phyloP scores from a whole-genome alignment of 257 asterid genomes.

The Echites panduratus region DNA sequence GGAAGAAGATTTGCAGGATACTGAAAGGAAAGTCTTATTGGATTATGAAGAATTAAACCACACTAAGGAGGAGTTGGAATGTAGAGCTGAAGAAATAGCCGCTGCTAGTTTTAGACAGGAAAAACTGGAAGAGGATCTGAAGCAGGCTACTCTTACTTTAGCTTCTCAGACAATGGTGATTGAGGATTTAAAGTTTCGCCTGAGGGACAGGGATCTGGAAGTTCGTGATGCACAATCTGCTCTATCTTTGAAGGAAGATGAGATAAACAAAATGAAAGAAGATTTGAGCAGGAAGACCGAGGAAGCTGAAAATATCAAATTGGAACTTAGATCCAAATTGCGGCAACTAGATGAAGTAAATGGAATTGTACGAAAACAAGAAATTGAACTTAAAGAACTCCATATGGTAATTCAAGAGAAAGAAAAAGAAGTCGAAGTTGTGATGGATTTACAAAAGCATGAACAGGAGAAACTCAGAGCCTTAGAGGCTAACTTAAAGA shows the following conservation, averaged over 20 bases:
- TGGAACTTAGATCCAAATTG: constrained; percentile 55
- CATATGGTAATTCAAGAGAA: constrained; percentile 47
- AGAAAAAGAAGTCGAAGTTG: constrained; percentile 48
- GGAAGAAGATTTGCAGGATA: constrained; percentile 73
- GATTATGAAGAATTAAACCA: constrained; percentile 47
- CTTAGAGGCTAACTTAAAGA: constrained; percentile 58
- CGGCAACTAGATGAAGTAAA: constrained; percentile 58
- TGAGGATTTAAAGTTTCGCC: constrained; percentile 49
- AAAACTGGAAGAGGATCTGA: constrained; percentile 62
- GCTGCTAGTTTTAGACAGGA: constrained; percentile 53
- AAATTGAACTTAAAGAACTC: constrained; percentile 56
- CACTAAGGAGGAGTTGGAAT: constrained; percentile 52
- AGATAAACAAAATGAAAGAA: constrained; percentile 44
- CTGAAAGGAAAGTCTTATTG: constrained; percentile 46
- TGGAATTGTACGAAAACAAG: constrained; percentile 57
- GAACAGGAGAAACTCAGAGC: constrained; percentile 50
- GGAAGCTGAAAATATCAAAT: constrained; percentile 46
- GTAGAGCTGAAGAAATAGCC: constrained; percentile 42
- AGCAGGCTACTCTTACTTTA: constrained; percentile 45
- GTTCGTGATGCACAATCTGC: constrained; percentile 42
- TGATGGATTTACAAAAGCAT: constrained; percentile 32
- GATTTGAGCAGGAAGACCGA: constrained; percentile 53
- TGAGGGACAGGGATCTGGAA: constrained; percentile 53
- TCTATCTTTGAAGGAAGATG: constrained; percentile 49
- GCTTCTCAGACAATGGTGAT: constrained; percentile 62